phyloP scores from a whole-genome alignment of 2,329 filamentous ascomycete species.

The Cryphonectria radicalis region DNA sequence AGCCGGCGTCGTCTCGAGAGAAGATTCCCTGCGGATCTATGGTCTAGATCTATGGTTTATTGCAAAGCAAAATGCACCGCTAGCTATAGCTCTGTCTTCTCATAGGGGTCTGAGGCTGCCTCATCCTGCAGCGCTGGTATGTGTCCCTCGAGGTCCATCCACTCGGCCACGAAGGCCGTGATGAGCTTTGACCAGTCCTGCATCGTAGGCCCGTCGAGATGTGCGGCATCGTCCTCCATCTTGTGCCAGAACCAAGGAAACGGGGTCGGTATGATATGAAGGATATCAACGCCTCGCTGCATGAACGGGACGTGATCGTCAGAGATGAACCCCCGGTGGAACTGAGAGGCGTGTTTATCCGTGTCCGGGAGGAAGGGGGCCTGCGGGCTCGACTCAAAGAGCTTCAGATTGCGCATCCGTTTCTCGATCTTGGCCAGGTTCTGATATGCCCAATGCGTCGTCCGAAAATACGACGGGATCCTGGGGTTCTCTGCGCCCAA shows the following conservation, averaged over 20 bases:
- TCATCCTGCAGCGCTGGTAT: conserved; percentile 15
- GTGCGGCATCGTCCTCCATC: conserved; percentile 70
- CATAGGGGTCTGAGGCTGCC: conserved; percentile 13
- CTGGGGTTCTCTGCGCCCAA: conserved; percentile 71
- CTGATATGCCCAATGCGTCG: conserved; percentile 92
- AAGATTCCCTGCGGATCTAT: not conserved
- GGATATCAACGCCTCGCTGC: conserved; percentile 70
- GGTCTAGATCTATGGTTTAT: not conserved
- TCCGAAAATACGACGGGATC: conserved; percentile 85
- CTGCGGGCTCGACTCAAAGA: conserved; percentile 61
- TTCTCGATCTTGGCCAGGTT: conserved; percentile 74
- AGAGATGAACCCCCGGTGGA: conserved; percentile 50
- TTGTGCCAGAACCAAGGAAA: conserved; percentile 77
- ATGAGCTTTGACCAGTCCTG: conserved; percentile 78
- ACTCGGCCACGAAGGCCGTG: conserved; percentile 76
- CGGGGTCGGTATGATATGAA: conserved; percentile 75
- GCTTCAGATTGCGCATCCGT: conserved; percentile 68
- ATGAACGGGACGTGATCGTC: conserved; percentile 85
- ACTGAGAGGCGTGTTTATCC: conserved; percentile 45
- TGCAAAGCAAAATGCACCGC: not conserved
- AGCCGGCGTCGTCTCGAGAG: not conserved
- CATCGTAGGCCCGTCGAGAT: conserved; percentile 72
- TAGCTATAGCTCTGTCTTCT: conserved; percentile 25
- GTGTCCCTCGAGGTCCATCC: conserved; percentile 61
- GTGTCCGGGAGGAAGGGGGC: conserved; percentile 35